These are phyloP conservation scores for Irpex sp. DNA, from an alignment of 1,284 basidiomycete species.

Conservation along the genomic window DNA sequence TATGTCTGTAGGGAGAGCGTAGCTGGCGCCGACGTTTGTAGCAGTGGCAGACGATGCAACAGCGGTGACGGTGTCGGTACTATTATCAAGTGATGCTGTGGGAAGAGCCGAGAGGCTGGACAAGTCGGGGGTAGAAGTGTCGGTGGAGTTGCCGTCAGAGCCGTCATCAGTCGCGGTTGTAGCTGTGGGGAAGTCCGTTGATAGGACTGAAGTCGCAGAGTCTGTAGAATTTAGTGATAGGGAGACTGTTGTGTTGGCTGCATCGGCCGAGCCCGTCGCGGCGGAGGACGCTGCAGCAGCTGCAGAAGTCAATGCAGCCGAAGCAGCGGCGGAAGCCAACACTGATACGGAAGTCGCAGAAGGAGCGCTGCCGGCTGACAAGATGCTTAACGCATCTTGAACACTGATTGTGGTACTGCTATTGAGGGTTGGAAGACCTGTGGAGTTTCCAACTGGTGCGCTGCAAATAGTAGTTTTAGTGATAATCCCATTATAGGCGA, in stretches of 20 bases:
- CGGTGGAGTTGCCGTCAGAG: conserved; percentile 4
- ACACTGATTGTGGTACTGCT: neutral
- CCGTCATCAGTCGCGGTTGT: conserved; percentile 5
- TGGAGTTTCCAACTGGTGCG: neutral
- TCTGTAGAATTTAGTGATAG: neutral
- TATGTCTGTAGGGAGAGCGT: conserved; percentile 10
- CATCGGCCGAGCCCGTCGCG: conserved; percentile 3
- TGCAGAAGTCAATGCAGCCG: neutral
- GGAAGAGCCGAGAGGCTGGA: neutral
- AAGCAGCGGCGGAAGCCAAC: neutral
- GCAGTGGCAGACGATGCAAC: neutral
- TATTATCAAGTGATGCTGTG: conserved; percentile 1
- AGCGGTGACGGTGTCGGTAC: conserved; percentile 1
- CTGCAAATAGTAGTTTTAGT: neutral
- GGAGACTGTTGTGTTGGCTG: neutral
- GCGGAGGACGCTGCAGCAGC: neutral
- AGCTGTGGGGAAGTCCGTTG: neutral
- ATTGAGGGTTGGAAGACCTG: neutral
- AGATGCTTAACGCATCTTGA: neutral
- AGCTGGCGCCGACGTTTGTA: conserved; percentile 5
- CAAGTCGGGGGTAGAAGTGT: neutral
- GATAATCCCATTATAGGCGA: neutral
- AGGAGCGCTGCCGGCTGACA: neutral
- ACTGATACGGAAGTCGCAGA: neutral
- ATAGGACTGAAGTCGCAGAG: neutral